Conservation (phyloP, 495 filamentous ascomycete species). For the Aspergillus indologenus region DNA sequence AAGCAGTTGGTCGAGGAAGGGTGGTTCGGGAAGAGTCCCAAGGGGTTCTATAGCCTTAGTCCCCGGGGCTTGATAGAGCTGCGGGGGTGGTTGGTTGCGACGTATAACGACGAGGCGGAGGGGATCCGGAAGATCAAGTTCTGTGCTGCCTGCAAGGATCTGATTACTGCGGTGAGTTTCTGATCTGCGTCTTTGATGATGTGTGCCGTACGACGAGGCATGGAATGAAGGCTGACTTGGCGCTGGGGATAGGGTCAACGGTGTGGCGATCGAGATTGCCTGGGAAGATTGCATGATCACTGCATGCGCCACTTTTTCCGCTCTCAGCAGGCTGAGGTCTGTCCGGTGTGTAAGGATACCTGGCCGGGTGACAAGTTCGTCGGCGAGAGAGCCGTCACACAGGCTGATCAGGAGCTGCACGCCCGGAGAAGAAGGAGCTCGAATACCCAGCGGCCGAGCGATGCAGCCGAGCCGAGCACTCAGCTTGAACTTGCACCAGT, state of each 20-base stretch:
- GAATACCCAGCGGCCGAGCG: constrained; percentile 16
- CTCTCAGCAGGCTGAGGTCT: constrained; percentile 57
- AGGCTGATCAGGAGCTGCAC: constrained; percentile 26
- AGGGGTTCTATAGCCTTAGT: constrained; percentile 70
- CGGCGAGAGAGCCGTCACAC: constrained; percentile 68
- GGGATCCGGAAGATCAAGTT: constrained; percentile 67
- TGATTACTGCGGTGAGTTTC: constrained; percentile 69
- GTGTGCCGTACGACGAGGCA: too few relatives aligned
- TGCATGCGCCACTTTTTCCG: constrained; percentile 74
- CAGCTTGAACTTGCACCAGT: constrained; percentile 3
- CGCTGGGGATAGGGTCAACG: constrained; percentile 61
- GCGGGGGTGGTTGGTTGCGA: constrained; percentile 71
- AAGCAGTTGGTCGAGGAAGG: constrained; percentile 69
- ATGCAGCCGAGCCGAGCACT: constrained; percentile 9
- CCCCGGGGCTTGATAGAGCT: constrained; percentile 82
- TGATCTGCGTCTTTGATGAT: neutral
- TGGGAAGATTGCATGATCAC: constrained; percentile 69
- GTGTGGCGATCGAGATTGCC: constrained; percentile 66
- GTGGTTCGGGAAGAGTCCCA: constrained; percentile 74
- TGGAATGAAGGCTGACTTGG: constrained; percentile 9
- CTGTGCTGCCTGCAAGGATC: constrained; percentile 86
- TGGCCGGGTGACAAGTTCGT: constrained; percentile 79
- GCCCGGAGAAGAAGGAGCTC: constrained; percentile 30
- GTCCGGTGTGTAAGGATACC: constrained; percentile 66
- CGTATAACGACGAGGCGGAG: constrained; percentile 74